These are phyloP conservation scores for Xanthoconium purpureum DNA, from an alignment of 768 basidiomycete species.

Conservation along the genomic window DNA sequence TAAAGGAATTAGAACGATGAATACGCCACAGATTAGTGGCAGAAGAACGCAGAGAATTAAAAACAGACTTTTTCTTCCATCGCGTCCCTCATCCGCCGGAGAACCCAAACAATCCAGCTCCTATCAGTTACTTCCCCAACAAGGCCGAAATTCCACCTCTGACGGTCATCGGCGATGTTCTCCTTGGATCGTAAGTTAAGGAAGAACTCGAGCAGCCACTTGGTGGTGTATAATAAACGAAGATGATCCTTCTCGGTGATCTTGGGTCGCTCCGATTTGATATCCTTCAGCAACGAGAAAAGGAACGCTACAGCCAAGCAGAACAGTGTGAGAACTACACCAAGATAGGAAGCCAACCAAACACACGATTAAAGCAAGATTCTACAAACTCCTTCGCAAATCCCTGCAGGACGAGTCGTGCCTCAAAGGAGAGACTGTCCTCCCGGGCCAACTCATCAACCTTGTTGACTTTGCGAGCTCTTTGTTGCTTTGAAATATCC, in stretches of 20 bases:
- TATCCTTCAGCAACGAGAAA: conserved; percentile 82
- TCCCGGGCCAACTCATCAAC: conserved; percentile 66
- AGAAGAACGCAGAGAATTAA: background rate
- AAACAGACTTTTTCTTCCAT: conserved; percentile 81
- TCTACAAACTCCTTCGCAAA: conserved; percentile 74
- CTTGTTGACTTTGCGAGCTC: conserved; percentile 55
- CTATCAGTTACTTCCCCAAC: conserved; percentile 86
- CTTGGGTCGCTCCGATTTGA: conserved; percentile 86
- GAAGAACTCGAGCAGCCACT: conserved; percentile 94
- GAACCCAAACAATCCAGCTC: conserved; percentile 86
- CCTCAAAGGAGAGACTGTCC: conserved; percentile 66
- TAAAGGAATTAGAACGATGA: conserved; percentile 29
- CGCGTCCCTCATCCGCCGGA: conserved; percentile 83
- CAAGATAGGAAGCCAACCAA: conserved; percentile 8
- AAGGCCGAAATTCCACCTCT: conserved; percentile 63
- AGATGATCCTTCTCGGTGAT: conserved; percentile 95
- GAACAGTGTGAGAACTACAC: conserved; percentile 16
- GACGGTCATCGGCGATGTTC: conserved; percentile 25
- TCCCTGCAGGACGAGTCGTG: conserved; percentile 59
- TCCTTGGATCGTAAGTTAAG: conserved; percentile 46
- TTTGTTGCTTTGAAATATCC: conserved; percentile 65
- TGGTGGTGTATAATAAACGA: conserved; percentile 79
- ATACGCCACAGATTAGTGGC: conserved; percentile 10
- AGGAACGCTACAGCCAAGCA: conserved; percentile 68
- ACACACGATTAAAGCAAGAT: conserved; percentile 86